A percentile compares a stretch with the other conserved stretches of the same genome.
phyloP scores from a whole-genome alignment of 2,329 filamentous ascomycete species.

The Aspergillus neotritici region DNA sequence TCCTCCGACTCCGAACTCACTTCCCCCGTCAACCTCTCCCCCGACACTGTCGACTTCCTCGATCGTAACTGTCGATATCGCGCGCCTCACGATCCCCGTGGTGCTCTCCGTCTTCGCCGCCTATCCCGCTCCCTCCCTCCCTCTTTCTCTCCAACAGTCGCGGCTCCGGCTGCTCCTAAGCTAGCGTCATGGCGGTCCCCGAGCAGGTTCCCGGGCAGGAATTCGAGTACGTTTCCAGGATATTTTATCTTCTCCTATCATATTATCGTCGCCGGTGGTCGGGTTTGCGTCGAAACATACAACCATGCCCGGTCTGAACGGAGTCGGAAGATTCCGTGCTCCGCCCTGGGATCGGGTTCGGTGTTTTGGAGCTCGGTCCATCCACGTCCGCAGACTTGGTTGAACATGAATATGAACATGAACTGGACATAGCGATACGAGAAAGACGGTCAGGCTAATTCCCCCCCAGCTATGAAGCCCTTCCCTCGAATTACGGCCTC shows the following conservation, averaged over 20 bases:
- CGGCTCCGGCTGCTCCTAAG: conserved; percentile 32
- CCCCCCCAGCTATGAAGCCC: conserved; percentile 70
- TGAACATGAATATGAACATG: no score
- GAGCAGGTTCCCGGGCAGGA: conserved; percentile 41
- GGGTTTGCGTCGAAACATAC: no score
- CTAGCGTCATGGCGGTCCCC: conserved; percentile 38
- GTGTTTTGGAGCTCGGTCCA: no score
- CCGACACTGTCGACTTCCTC: no score
- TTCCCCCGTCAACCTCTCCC: no score
- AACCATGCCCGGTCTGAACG: neutral
- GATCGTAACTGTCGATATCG: neutral
- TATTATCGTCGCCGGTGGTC: conserved; percentile 1
- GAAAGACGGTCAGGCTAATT: conserved; percentile 18
- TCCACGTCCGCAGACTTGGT: no score
- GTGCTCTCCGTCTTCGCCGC: conserved; percentile 1
- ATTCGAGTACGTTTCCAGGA: conserved; percentile 39
- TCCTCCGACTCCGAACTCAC: no score
- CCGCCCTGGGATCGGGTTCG: neutral
- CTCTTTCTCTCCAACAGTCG: conserved; percentile 2
- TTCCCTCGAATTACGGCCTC: conserved; percentile 91
- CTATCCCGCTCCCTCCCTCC: conserved; percentile 10
- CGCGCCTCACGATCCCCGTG: neutral
- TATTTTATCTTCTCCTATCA: conserved; percentile 1
- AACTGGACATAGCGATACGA: no score
- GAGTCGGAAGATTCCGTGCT: neutral